Evolutionary conservation across 176 grass and related monocot genomes (phyloP), one percentile per base, ranked within the genome.

Genomic region (Ampelocalamus luodianensis): DNA sequence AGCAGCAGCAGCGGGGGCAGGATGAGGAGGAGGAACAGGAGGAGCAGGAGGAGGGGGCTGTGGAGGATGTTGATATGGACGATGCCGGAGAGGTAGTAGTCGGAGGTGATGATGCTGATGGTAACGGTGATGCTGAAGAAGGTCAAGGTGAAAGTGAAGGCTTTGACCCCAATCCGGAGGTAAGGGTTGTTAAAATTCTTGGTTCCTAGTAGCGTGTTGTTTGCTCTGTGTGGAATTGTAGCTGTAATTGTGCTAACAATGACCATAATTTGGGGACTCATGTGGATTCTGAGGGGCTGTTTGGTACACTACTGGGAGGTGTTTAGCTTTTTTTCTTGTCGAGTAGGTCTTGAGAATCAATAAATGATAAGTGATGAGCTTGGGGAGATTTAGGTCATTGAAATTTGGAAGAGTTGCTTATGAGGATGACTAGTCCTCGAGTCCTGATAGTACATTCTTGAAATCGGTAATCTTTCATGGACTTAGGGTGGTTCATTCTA

Each of bases 141-240:
- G 88, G 88, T 1, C 88, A 90, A 39, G 84, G 86, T 5, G 90
- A 91, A 65, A 85, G 90, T 5, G 82, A 91, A 77, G 81, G 86
- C 46, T 44, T 85, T 6, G 86, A 88, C 9, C 82, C 78, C n/a
- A 78, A 91, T 58, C 67, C 51, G 40, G 86, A 91, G 86, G 90
- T 88, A 58, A 85, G 82, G 37, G 10, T 16, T 40, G 11, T 68
- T 16, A 0, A 8, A 78, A 15, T 14, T 87, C 20, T 39, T 20
- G 20, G 6, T 16, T 65, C 22, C 27, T 55, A 0, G 14, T 62
- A 63, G 18, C 18, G 71, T 0, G 0, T 44, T 76, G 78, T 76
- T 65, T 71, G 17, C 27, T 65, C 10, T 34, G n/a, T 72, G 64
- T 24, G 37, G 2, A n/a, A 64, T 24, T 81, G 65, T 65, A 38